Percentiles rank a stretch among this genome's conserved stretches.
phyloP scores from a whole-genome alignment of 139 green algal genomes.

The Coelastrella sp. region DNA sequence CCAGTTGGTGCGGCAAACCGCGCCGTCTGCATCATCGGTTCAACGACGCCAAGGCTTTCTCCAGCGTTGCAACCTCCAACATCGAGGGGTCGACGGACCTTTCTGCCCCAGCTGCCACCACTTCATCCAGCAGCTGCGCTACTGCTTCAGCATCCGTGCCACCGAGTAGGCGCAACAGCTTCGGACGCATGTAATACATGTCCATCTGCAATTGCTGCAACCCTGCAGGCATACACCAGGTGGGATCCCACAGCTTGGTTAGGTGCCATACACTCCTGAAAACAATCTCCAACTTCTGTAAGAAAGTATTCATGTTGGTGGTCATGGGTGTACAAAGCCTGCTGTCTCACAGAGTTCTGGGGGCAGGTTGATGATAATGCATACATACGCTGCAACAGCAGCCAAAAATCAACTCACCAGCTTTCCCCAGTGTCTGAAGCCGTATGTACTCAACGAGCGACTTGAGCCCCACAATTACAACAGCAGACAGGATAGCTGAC shows the following conservation, averaged over 20 bases:
- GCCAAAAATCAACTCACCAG: not conserved
- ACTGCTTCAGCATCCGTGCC: slow-evolving; percentile 55
- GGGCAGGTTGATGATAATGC: no score
- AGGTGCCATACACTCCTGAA: no score
- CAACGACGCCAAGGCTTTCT: slow-evolving; percentile 69
- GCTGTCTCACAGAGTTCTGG: not conserved
- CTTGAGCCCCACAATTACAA: slow-evolving; percentile 72
- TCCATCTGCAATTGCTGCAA: slow-evolving; percentile 93
- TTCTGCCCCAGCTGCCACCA: slow-evolving; percentile 82
- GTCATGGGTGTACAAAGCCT: no score
- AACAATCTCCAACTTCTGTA: no score
- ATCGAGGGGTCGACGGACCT: slow-evolving; percentile 77
- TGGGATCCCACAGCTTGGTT: no score
- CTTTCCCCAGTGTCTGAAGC: slow-evolving; percentile 62
- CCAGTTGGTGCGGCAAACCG: no score
- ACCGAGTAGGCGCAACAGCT: slow-evolving; percentile 64
- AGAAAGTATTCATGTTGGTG: no score
- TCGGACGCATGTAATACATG: slow-evolving; percentile 76
- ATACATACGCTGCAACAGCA: no score
- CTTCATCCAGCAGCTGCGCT: slow-evolving; percentile 80
- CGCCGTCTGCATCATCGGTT: not conserved
- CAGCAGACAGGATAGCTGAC: slow-evolving; percentile 64
- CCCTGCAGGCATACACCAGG: slow-evolving; percentile 40
- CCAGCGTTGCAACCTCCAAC: slow-evolving; percentile 80
- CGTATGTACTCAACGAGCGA: slow-evolving; percentile 78